These are phyloP conservation scores for Scedosporium dehoogii DNA, from an alignment of 2,329 filamentous ascomycete species.

Conservation along the genomic window DNA sequence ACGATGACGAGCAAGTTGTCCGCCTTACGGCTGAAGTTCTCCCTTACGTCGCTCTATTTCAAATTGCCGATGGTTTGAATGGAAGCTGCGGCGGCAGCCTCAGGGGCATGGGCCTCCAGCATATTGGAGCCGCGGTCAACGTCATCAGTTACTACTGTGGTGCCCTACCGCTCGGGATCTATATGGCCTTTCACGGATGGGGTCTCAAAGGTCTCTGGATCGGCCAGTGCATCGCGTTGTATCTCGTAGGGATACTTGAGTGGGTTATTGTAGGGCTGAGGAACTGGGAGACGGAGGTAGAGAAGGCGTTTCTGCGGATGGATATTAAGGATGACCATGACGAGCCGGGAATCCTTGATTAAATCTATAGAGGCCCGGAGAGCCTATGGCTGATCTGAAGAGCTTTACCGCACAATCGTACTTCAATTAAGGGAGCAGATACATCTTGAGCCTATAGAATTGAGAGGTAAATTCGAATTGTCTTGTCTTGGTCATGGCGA, in stretches of 20 bases:
- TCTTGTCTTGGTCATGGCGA: no score
- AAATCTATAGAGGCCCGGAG: neutral
- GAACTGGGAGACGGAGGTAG: conserved; percentile 66
- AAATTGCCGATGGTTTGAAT: conserved; percentile 82
- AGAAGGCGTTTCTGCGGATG: conserved; percentile 61
- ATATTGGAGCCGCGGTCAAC: conserved; percentile 75
- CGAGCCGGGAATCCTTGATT: conserved; percentile 9
- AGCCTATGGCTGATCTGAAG: neutral
- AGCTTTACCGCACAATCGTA: no score
- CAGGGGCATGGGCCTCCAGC: conserved; percentile 77
- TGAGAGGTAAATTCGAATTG: no score
- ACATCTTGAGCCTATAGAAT: no score
- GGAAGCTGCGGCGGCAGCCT: conserved; percentile 74
- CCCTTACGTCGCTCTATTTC: conserved; percentile 80
- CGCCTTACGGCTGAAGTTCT: conserved; percentile 65
- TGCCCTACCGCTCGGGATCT: conserved; percentile 72
- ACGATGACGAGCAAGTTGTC: conserved; percentile 64
- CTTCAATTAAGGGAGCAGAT: no score
- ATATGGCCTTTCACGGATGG: conserved; percentile 79
- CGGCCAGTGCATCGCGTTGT: conserved; percentile 72
- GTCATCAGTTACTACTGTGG: conserved; percentile 75
- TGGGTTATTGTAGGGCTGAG: conserved; percentile 72
- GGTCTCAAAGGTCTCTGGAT: conserved; percentile 73
- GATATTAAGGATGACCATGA: conserved; percentile 33
- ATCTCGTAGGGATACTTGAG: conserved; percentile 67